Evolutionary conservation across 345 rosid genomes (phyloP).

Genomic region (Citropsis articulata): DNA sequence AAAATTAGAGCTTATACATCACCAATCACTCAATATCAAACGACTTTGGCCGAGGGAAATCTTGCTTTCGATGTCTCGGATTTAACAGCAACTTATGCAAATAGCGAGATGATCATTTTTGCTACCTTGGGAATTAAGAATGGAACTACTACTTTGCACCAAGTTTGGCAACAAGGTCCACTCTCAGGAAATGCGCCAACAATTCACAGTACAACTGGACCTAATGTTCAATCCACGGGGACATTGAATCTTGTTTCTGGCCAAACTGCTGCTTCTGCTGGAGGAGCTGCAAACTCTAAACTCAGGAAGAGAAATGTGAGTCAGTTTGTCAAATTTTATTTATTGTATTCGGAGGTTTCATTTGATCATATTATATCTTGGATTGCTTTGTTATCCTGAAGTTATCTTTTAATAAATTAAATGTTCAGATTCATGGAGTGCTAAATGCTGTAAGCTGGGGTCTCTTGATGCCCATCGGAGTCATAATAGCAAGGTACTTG

Average conservation of each 20-base stretch:
- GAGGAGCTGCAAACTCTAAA: slow-evolving; percentile 43
- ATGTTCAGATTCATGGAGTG: slow-evolving; percentile 74
- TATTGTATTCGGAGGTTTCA: not conserved
- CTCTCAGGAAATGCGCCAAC: slow-evolving; percentile 41
- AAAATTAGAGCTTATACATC: slow-evolving; percentile 64
- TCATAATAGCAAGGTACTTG: slow-evolving; percentile 72
- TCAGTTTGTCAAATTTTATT: not conserved
- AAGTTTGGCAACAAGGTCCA: slow-evolving; percentile 86
- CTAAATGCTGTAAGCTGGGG: slow-evolving; percentile 89
- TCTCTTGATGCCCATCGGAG: slow-evolving; percentile 75
- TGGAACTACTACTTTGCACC: slow-evolving; percentile 47
- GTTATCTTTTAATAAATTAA: not conserved
- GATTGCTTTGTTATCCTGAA: too few relatives aligned
- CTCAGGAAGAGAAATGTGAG: slow-evolving; percentile 62
- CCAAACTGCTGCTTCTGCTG: slow-evolving; percentile 26
- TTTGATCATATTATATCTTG: too few relatives aligned
- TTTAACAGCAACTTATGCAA: slow-evolving; percentile 47
- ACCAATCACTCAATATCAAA: slow-evolving; percentile 47
- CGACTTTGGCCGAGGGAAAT: slow-evolving; percentile 45
- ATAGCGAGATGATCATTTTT: slow-evolving; percentile 63
- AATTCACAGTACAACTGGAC: slow-evolving; percentile 48
- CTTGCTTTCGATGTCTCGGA: slow-evolving; percentile 68
- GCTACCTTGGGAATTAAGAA: slow-evolving; percentile 51
- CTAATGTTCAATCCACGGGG: slow-evolving; percentile 56
- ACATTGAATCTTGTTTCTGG: slow-evolving; percentile 67